Percentiles rank a stretch among this genome's conserved stretches.
Evolutionary conservation across 1,284 basidiomycete species (phyloP).

Genomic region (Ustilago esculenta): DNA sequence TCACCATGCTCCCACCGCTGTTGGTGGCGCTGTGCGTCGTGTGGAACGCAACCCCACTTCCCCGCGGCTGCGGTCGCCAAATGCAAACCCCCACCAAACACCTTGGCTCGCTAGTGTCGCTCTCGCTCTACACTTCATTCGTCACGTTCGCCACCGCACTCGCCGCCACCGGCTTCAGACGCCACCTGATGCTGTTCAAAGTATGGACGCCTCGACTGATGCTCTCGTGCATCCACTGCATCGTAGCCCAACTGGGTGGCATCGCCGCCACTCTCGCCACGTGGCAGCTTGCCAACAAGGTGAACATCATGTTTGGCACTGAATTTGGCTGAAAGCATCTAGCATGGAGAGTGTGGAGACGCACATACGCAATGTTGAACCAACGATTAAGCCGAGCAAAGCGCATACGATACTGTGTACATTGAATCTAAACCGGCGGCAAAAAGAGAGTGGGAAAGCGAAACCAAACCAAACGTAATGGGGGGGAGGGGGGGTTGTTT

Average conservation of each 20-base stretch:
- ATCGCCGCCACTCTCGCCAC: constrained; percentile 57
- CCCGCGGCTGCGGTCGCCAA: constrained; percentile 14
- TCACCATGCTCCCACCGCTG: constrained; percentile 74
- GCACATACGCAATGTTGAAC: no score
- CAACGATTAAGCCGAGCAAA: no score
- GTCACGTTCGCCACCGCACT: constrained; percentile 72
- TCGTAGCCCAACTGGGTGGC: constrained; percentile 69
- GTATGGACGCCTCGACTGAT: constrained; percentile 96
- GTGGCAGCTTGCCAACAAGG: constrained; percentile 50
- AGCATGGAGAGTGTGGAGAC: no score
- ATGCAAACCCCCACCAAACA: constrained; percentile 40
- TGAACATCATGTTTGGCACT: constrained; percentile 44
- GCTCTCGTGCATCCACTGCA: no score
- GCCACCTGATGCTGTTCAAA: constrained; percentile 99
- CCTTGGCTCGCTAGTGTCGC: constrained; percentile 72
- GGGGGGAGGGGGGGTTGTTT: no score
- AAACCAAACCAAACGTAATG: no score
- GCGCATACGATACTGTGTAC: no score
- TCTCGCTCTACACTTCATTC: constrained; percentile 81
- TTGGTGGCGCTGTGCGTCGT: constrained; percentile 78
- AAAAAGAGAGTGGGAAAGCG: no score
- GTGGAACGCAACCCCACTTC: constrained; percentile 83
- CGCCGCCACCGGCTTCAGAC: constrained; percentile 77
- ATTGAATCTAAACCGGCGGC: no score
- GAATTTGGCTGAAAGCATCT: constrained; percentile 33